Base-by-base conservation (phyloP, 768 basidiomycete species). In the Trametes gibbosa region DNA sequence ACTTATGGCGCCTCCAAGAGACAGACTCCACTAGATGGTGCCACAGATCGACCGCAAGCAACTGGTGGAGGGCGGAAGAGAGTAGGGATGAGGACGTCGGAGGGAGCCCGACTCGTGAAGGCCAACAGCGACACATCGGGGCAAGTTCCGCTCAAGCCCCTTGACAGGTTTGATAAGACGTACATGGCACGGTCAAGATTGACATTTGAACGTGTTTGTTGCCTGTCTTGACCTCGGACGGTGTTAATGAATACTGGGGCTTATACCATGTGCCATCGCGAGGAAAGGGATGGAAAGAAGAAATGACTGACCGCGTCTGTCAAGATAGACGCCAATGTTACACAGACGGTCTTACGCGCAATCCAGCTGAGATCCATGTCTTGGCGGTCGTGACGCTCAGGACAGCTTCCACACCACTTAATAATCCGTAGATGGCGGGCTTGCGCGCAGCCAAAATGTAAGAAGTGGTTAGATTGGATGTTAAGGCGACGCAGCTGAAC, bases 111-210 rank as follows among this genome's bases (percentile, higher is more conserved):
- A 32, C n/a, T 9, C 6, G 45, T 23, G 16, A 23, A 13, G 23
- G 9, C 23, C 16, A 37, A 19, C 24, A 43, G 4, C 53, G 45
- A 40, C 29, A 40, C 25, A 32, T 40, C 12, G 21, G 21, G 14
- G 19, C 21, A 13, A 50, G 34, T 4, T 23, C 29, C 41, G 32
- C 32, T 14, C 27, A 34, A 43, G 29, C 19, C 13, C 29, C 41
- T 43, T 43, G 52, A 35, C 52, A 53, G 5, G 32, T n/a, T 19
- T 51, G 56, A 56, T 50, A 49, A 17, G 50, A 45, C 42, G 43
- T 35, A 40, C 25, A 50, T 9, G 32, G 21, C 23, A 37, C 27
- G 27, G 23, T 32, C 14, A 39, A 19, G 7, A 21, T 14, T 56
- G 55, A 56, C 55, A 49, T 12, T 23, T 37, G 10, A 29, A 39